These are phyloP conservation scores for Smallanthus sonchifolius DNA, from an alignment of 129 eudicot species.

Conservation along the genomic window DNA sequence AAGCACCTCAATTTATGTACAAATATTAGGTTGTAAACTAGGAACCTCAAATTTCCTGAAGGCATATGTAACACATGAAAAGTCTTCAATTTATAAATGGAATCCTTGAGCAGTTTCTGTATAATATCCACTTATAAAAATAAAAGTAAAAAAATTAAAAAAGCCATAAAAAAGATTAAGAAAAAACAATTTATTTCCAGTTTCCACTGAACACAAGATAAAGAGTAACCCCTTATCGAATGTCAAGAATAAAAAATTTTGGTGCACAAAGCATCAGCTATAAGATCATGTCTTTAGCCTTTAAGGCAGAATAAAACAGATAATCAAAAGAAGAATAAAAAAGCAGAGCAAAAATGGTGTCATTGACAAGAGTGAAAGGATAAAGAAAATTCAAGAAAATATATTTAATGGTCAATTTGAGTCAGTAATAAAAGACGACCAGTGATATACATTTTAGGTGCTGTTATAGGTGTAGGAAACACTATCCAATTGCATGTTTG, in stretches of 20 bases:
- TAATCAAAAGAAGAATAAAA: neutral
- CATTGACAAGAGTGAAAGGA: conserved; percentile 16
- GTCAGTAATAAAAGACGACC: conserved; percentile 11
- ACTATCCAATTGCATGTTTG: conserved; percentile 21
- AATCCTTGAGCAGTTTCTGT: neutral
- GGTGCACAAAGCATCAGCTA: conserved; percentile 19
- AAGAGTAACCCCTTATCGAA: conserved; percentile 5
- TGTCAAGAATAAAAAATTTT: conserved; percentile 3
- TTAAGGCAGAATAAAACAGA: conserved; percentile 13
- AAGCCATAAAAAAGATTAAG: neutral
- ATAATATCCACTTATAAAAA: neutral
- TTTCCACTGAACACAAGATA: conserved; percentile 10
- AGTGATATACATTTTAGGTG: conserved; percentile 27
- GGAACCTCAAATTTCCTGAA: conserved; percentile 1
- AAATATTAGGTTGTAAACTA: neutral
- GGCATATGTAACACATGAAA: neutral
- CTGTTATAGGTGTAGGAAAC: conserved; percentile 19
- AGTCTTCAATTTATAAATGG: neutral
- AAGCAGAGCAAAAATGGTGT: conserved; percentile 11
- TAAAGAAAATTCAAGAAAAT: neutral
- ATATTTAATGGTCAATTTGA: conserved; percentile 14
- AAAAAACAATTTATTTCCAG: neutral
- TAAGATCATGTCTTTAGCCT: conserved; percentile 6
- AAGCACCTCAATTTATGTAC: neutral
- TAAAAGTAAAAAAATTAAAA: neutral